Evolutionary conservation across 805 yeast species (phyloP).

Genomic region (Helenozyma baotianmanensis): DNA sequence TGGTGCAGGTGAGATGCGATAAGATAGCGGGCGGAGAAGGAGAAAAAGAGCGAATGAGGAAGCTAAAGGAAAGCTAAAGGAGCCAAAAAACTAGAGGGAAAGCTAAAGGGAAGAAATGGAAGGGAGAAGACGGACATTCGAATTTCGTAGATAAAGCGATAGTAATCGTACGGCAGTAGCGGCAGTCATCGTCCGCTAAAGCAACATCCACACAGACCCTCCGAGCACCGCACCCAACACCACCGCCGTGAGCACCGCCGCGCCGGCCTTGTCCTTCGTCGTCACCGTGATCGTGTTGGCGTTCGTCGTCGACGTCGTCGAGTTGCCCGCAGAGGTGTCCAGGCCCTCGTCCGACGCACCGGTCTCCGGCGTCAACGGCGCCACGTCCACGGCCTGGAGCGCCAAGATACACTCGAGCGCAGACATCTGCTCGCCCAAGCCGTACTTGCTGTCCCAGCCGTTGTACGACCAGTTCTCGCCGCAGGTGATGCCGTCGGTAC

Average conservation of each 20-base stretch:
- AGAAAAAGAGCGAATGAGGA: no score
- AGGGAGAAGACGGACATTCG: no score
- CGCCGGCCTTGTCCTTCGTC: constrained; percentile 66
- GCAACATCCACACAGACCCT: constrained; percentile 76
- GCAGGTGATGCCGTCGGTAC: constrained; percentile 80
- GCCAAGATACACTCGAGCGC: constrained; percentile 57
- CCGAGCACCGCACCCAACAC: constrained; percentile 57
- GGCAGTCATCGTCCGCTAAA: no score
- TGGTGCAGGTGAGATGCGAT: not conserved
- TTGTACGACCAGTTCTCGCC: constrained; percentile 60
- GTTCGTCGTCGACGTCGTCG: constrained; percentile 23
- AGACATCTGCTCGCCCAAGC: constrained; percentile 76
- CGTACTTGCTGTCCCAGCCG: constrained; percentile 63
- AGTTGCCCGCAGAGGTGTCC: constrained; percentile 29
- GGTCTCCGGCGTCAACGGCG: constrained; percentile 15
- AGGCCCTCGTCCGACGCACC: constrained; percentile 13
- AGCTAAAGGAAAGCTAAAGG: no score
- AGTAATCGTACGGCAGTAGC: no score
- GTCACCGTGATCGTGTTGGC: constrained; percentile 45
- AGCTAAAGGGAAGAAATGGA: not conserved
- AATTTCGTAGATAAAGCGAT: no score
- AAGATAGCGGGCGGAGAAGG: not conserved
- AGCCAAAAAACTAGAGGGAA: no score
- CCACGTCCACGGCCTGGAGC: constrained; percentile 20
- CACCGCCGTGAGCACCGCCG: constrained; percentile 79